A percentile compares a stretch with the other conserved stretches of the same genome.
Conservation (phyloP, 2,329 filamentous ascomycete genomes). For the Epichloe sibirici region DNA sequence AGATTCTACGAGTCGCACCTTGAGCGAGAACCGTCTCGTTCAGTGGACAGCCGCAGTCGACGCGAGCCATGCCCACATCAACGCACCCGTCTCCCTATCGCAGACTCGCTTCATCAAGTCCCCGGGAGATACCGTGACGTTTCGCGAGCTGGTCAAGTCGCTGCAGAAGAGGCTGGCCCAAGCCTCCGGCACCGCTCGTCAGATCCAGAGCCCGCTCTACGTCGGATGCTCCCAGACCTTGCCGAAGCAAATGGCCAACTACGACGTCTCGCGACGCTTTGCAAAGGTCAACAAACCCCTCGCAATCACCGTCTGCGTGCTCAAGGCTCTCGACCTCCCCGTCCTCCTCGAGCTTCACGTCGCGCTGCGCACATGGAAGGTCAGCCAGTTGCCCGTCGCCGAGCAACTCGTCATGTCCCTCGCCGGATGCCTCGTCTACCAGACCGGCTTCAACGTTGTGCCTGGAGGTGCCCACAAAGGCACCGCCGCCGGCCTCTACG, state of each 20-base stretch:
- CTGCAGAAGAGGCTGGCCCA: background rate
- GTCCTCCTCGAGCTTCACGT: background rate
- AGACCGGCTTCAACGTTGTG: conserved; percentile 6
- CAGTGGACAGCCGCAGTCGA: too few relatives aligned
- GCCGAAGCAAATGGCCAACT: background rate
- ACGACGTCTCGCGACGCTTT: background rate
- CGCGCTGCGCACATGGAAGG: background rate
- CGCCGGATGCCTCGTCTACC: conserved; percentile 4
- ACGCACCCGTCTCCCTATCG: too few relatives aligned
- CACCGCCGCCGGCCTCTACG: too few relatives aligned
- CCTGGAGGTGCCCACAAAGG: too few relatives aligned
- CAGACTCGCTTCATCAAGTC: background rate
- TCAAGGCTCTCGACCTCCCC: background rate
- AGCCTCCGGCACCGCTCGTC: background rate
- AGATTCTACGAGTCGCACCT: too few relatives aligned
- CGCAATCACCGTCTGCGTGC: background rate
- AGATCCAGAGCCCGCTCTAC: conserved; percentile 7
- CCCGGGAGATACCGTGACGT: too few relatives aligned
- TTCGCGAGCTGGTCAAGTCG: background rate
- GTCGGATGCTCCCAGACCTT: conserved; percentile 7
- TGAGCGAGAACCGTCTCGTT: too few relatives aligned
- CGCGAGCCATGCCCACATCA: too few relatives aligned
- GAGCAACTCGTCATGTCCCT: conserved; percentile 6
- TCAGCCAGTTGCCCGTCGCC: conserved; percentile 2
- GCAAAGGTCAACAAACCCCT: conserved; percentile 4